Conservation (phyloP, 352 stramenopile species). For the Aphanomyces astaci region DNA sequence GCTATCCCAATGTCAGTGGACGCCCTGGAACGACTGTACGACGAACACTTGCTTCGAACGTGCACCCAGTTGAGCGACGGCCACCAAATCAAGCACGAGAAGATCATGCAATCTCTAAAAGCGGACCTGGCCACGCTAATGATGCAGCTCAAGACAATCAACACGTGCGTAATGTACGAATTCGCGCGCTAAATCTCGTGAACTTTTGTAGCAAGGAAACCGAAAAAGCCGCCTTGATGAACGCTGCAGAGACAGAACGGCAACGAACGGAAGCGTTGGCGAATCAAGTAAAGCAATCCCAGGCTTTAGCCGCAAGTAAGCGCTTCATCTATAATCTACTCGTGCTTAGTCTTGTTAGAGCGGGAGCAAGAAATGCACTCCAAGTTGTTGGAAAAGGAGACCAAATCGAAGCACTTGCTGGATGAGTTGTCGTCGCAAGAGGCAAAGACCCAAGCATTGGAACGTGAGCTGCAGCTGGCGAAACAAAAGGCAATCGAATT, state of each 20-base stretch:
- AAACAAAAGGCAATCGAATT: not conserved
- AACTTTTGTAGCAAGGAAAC: constrained; percentile 15
- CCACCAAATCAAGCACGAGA: constrained; percentile 42
- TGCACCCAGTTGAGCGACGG: constrained; percentile 50
- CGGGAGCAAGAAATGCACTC: constrained; percentile 14
- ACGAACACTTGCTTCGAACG: constrained; percentile 46
- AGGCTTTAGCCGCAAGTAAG: constrained; percentile 6
- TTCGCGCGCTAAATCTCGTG: too few species aligned
- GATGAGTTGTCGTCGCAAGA: constrained; percentile 10
- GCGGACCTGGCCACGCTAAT: constrained; percentile 33
- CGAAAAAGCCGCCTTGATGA: constrained; percentile 11
- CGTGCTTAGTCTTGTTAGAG: not conserved
- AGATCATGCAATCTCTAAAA: constrained; percentile 28
- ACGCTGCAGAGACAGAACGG: constrained; percentile 13
- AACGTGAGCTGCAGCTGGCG: constrained; percentile 1
- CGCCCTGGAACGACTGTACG: constrained; percentile 55
- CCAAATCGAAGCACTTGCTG: constrained; percentile 9
- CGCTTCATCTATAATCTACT: not conserved
- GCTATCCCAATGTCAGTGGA: constrained; percentile 55
- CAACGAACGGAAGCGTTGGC: not conserved
- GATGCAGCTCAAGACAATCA: constrained; percentile 8
- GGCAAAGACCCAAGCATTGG: constrained; percentile 14
- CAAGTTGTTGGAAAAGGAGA: constrained; percentile 17
- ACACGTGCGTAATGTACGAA: constrained; percentile 4
- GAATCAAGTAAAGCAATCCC: constrained; percentile 7